Evolutionary conservation across 371 early-diverging fungal genomes (phyloP), one percentile per base, ranked within the genome.

Genomic region (Lichtheimia ornata): DNA sequence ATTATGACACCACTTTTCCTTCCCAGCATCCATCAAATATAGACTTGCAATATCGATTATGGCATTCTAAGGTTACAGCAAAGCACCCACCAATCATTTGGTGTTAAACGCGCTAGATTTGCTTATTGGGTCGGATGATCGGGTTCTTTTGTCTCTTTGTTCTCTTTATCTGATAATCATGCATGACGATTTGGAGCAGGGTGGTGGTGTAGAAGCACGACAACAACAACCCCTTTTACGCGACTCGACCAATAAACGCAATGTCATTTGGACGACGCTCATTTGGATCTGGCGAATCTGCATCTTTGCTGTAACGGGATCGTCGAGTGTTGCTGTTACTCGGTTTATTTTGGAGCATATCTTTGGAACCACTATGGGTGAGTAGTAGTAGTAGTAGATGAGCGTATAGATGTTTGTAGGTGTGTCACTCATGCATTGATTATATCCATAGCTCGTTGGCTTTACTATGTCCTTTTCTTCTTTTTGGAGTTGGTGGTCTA

Each of bases 281-380:
- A 50, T 56, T 35, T 80, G 74, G 79, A 12, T 67, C 11, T 74
- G 74, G 74, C 59, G 80, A 4, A 52, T 80, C 30, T 59, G 53
- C 22, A 71, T 80, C 9, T 80, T 80, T 61, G 71, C 55, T 15
- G 40, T 80, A 5, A 71, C 72, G 3, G 80, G 80, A 3, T 80
- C 80, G 15, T 67, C 72, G 5, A 80, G 77, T 65, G 65, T 77
- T 12, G 64, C 61, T 13, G 68, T 80, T 12, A 74, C 77, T 4
- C 56, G 70, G 15, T 11, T 50, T 61, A 15, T 56, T 70, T 17
- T 64, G 44, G 22, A 47, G 5, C 56, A 43, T 7, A 18, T 49
- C 11, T 30, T 50, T 17, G 22, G 35, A 30, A 25, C 53, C 25
- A 18, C 1, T 20, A n/a, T 53, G 56, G 59, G 67, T 71, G 49